Percentiles rank a stretch among this genome's conserved stretches.
Conservation (phyloP, 1,139 yeast species). For the Kodamaea sp. region DNA sequence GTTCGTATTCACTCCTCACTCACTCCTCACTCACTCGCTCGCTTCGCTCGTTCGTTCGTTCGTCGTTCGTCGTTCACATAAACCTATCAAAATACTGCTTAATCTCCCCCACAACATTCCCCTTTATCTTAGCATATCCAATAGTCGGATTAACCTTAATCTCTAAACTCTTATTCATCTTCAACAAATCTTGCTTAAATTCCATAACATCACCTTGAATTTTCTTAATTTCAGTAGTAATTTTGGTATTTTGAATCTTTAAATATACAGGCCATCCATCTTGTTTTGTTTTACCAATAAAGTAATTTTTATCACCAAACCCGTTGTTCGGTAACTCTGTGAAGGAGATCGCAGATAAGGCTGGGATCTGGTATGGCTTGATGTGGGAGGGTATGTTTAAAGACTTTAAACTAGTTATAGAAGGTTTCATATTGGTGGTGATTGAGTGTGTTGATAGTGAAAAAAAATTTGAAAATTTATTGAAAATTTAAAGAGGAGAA, state of each 20-base stretch:
- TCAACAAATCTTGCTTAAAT: conserved; percentile 56
- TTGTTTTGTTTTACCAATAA: conserved; percentile 49
- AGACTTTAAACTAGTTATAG: conserved; percentile 22
- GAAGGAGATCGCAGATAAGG: conserved; percentile 24
- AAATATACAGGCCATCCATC: conserved; percentile 72
- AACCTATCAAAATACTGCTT: conserved; percentile 31
- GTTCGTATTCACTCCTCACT: no score
- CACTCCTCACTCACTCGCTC: no score
- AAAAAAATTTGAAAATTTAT: conserved; percentile 1
- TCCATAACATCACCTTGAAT: conserved; percentile 58
- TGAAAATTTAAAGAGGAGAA: no score
- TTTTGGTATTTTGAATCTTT: conserved; percentile 51
- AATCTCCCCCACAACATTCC: conserved; percentile 48
- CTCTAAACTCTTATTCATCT: conserved; percentile 42
- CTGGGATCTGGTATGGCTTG: conserved; percentile 27
- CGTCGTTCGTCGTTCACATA: conserved; percentile 3
- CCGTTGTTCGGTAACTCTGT: conserved; percentile 35
- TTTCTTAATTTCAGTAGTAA: conserved; percentile 60
- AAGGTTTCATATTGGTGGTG: conserved; percentile 26
- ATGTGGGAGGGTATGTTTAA: conserved; percentile 20
- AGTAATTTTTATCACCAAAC: conserved; percentile 47
- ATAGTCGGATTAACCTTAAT: conserved; percentile 40
- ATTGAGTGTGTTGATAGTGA: conserved; percentile 2
- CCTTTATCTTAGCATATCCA: conserved; percentile 52
- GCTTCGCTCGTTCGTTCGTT: no score